These are phyloP conservation scores for Pleurotus djamor DNA, from an alignment of 768 basidiomycete species.

Conservation along the genomic window DNA sequence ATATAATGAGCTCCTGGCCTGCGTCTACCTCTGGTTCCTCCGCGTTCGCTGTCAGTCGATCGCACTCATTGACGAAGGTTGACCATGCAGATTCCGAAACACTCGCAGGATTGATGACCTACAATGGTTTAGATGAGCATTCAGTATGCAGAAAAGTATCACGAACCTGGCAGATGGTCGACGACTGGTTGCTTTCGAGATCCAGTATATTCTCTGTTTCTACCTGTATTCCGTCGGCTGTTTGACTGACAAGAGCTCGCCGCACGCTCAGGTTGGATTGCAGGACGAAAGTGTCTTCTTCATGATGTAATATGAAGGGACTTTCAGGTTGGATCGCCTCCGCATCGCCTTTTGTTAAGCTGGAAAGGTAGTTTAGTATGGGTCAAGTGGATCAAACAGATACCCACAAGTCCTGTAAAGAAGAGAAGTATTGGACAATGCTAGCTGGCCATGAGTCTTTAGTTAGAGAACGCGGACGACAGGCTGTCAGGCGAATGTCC, in stretches of 20 bases:
- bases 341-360: constrained; percentile 26
- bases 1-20: neutral
- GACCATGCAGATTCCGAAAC: constrained; percentile 41
- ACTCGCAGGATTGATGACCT: constrained; percentile 46
- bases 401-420: neutral
- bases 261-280: constrained; percentile 45
- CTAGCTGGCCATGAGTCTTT: constrained; percentile 32
- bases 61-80: constrained; percentile 28
- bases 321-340: constrained; percentile 38
- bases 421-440: constrained; percentile 36
- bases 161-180: constrained; percentile 53
- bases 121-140: constrained; percentile 6
- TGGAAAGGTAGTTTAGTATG: constrained; percentile 15
- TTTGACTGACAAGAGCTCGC: constrained; percentile 24
- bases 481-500: constrained; percentile 52
- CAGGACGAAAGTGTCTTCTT: constrained; percentile 42
- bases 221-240: constrained; percentile 11
- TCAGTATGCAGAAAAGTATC: neutral
- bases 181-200: constrained; percentile 50
- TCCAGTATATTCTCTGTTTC: constrained; percentile 51
- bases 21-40: neutral
- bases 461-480: constrained; percentile 25
- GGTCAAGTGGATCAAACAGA: neutral
- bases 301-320: constrained; percentile 38
- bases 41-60: constrained; percentile 29